phyloP scores from a whole-genome alignment of 805 yeast species.

The Metschnikowia continentalis region DNA sequence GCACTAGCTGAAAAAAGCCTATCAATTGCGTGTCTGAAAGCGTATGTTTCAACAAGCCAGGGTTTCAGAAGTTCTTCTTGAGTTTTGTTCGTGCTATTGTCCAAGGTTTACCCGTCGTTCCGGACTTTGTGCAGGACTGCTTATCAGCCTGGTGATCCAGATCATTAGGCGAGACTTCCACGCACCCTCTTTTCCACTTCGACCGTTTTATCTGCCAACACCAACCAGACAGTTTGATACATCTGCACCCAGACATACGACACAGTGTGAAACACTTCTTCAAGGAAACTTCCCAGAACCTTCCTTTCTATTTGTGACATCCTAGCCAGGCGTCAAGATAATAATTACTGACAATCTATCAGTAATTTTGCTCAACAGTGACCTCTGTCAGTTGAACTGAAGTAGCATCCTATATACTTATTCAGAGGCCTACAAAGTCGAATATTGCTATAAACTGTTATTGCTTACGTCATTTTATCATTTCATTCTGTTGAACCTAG shows the following conservation, averaged over 20 bases:
- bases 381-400: background rate
- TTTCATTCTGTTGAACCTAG: too few relatives aligned
- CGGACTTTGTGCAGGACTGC: background rate
- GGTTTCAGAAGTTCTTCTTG: background rate
- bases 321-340: background rate
- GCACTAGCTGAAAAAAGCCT: background rate
- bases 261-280: background rate
- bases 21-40: background rate
- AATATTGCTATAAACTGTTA: background rate
- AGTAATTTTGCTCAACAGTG: background rate
- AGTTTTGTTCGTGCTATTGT: background rate
- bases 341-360: background rate
- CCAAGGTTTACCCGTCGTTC: background rate
- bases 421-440: background rate
- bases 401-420: background rate
- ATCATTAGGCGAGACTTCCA: background rate
- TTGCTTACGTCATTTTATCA: too few relatives aligned
- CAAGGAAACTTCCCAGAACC: background rate
- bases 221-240: background rate
- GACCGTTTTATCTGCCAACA: background rate
- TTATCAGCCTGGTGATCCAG: slow-evolving; percentile 4
- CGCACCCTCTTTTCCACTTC: background rate
- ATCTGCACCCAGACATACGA: background rate
- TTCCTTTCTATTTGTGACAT: background rate
- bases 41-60: background rate